These are phyloP conservation scores for Trypanosoma cruzi DNA, from an alignment of 208 protist species.

Conservation along the genomic window DNA sequence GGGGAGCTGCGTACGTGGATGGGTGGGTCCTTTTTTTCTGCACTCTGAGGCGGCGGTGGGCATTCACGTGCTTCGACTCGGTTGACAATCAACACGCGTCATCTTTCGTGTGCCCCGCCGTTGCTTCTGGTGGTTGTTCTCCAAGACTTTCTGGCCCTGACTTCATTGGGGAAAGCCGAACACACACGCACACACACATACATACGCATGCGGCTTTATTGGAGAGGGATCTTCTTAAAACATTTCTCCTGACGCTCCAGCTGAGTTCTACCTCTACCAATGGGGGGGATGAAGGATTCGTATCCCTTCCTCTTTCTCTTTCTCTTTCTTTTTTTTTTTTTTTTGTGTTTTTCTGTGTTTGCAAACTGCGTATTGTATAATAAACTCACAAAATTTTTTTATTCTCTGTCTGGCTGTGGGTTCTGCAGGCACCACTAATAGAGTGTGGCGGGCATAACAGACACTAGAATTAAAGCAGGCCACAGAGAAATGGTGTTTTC, in stretches of 20 bases:
- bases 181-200: too few species aligned
- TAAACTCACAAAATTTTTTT: too few species aligned
- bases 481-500: constrained; percentile 75
- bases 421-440: neutral
- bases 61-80: constrained; percentile 52
- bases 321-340: constrained; percentile 7
- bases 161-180: neutral
- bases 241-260: neutral
- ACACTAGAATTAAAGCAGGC: neutral
- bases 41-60: constrained; percentile 70
- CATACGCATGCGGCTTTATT: neutral
- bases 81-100: neutral
- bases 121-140: constrained; percentile 3
- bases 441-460: neutral
- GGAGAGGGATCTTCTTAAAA: neutral
- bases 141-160: neutral
- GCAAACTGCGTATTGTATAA: constrained; percentile 10
- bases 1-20: constrained; percentile 7
- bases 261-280: neutral
- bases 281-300: neutral
- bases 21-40: constrained; percentile 69
- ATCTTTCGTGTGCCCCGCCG: neutral
- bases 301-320: neutral
- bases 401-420: neutral
- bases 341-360: constrained; percentile 20